Evolutionary conservation across 331 rosid genomes (phyloP).

Genomic region (Spiraea crenata): DNA sequence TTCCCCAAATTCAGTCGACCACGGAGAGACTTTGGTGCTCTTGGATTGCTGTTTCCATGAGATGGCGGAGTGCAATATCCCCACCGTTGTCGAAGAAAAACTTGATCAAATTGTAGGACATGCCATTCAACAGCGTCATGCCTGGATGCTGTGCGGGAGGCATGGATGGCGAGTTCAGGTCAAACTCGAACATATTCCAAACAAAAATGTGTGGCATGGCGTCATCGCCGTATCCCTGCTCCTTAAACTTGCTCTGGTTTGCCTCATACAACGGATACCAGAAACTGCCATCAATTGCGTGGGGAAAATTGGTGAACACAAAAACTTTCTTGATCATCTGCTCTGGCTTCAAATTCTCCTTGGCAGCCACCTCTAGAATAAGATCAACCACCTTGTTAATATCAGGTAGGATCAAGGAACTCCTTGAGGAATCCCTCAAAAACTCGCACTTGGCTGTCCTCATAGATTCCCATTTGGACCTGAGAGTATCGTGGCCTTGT

Average conservation of each 20-base stretch:
- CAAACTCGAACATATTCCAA: slow-evolving; percentile 59
- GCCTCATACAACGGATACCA: slow-evolving; percentile 51
- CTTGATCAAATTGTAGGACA: slow-evolving; percentile 49
- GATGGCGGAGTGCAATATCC: slow-evolving; percentile 21
- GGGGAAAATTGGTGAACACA: slow-evolving; percentile 49
- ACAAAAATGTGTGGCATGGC: slow-evolving; percentile 58
- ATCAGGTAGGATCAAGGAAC: slow-evolving; percentile 1
- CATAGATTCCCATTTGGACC: slow-evolving; percentile 36
- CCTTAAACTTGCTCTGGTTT: not conserved
- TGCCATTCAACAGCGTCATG: slow-evolving; percentile 56
- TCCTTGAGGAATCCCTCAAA: no score
- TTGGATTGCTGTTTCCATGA: slow-evolving; percentile 32
- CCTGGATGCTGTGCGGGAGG: slow-evolving; percentile 36
- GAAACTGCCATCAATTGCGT: slow-evolving; percentile 1
- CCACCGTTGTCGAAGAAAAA: slow-evolving; percentile 44
- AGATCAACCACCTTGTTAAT: slow-evolving; percentile 59
- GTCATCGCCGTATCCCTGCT: slow-evolving; percentile 33
- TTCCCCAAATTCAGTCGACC: slow-evolving; percentile 29
- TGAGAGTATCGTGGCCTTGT: slow-evolving; percentile 33
- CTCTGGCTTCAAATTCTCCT: slow-evolving; percentile 47
- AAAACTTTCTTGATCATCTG: slow-evolving; percentile 60
- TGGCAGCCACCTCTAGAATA: slow-evolving; percentile 47
- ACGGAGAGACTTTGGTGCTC: slow-evolving; percentile 47
- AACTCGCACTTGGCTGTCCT: not conserved
- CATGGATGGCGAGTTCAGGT: slow-evolving; percentile 28